A percentile compares a stretch with the other conserved stretches of the same genome.
phyloP scores from a whole-genome alignment of 2,329 filamentous ascomycete species.

The Aspergillus sp. region DNA sequence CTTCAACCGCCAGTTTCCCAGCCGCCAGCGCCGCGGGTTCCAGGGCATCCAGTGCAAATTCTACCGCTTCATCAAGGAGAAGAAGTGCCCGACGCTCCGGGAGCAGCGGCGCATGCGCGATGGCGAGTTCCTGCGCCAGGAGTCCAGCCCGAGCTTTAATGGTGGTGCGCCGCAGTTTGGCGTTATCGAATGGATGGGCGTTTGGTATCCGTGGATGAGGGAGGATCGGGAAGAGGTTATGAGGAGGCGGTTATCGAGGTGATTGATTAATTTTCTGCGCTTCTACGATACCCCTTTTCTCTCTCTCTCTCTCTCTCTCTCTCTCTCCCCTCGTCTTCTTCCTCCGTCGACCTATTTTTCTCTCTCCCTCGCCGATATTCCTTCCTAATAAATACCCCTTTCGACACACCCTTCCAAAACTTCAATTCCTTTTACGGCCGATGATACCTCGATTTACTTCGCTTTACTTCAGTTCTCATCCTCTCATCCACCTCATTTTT shows the following conservation, averaged over 20 bases:
- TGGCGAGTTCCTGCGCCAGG: conserved; percentile 39
- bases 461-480: neutral
- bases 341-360: neutral
- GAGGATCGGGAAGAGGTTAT: conserved; percentile 28
- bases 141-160: conserved; percentile 22
- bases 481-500: neutral
- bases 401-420: neutral
- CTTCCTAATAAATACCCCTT: neutral
- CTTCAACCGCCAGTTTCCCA: conserved; percentile 46
- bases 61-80: conserved; percentile 49
- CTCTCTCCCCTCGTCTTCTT: neutral
- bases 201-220: conserved; percentile 47
- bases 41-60: conserved; percentile 52
- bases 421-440: conserved; percentile 11
- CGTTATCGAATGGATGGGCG: conserved; percentile 39
- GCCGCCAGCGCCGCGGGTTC: conserved; percentile 40
- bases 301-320: neutral
- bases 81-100: conserved; percentile 45
- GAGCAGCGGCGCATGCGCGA: conserved; percentile 42
- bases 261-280: neutral
- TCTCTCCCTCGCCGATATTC: too few relatives aligned
- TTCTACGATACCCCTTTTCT: too few relatives aligned
- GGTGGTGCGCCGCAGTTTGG: conserved; percentile 37
- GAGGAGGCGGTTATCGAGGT: conserved; percentile 17
- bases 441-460: conserved; percentile 17